A percentile compares a stretch with the other conserved stretches of the same genome.
phyloP scores from a whole-genome alignment of 1,284 basidiomycete genomes.

The Caloboletus firmus region DNA sequence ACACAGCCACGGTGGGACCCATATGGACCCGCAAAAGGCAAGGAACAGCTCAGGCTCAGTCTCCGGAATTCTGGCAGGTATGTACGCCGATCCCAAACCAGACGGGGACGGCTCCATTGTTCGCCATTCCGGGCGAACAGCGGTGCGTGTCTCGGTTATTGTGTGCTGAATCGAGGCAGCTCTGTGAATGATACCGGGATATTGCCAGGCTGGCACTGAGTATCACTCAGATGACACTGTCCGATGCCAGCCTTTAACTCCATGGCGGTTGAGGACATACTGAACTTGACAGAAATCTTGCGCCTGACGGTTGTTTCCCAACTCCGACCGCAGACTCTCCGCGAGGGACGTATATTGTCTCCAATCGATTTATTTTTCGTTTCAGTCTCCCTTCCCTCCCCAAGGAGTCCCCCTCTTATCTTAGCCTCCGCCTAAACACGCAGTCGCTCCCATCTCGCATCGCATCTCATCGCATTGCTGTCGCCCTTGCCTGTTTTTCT shows the following conservation, averaged over 20 bases:
- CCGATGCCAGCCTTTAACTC: conserved; percentile 3
- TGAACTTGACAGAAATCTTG: conserved; percentile 22
- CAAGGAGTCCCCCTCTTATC: conserved; percentile 25
- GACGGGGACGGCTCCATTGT: conserved; percentile 25
- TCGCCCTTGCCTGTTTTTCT: conserved; percentile 29
- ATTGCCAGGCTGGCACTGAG: neutral
- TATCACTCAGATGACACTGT: neutral
- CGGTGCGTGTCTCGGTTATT: conserved; percentile 31
- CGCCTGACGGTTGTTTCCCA: conserved; percentile 30
- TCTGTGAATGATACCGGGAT: conserved; percentile 2
- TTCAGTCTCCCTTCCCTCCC: conserved; percentile 17
- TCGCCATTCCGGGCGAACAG: conserved; percentile 28
- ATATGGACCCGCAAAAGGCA: conserved; percentile 41
- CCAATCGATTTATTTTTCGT: conserved; percentile 32
- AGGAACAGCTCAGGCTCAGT: conserved; percentile 6
- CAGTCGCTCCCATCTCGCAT: conserved; percentile 29
- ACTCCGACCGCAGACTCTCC: conserved; percentile 38
- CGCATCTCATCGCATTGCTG: conserved; percentile 39
- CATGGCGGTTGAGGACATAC: neutral
- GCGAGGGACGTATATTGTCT: conserved; percentile 34
- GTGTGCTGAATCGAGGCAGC: conserved; percentile 28
- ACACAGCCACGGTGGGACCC: conserved; percentile 38
- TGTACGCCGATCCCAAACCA: conserved; percentile 25
- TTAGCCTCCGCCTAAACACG: conserved; percentile 35
- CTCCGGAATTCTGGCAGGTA: neutral